phyloP scores from a whole-genome alignment of 805 yeast species.

The Tetrapisispora fleetii region DNA sequence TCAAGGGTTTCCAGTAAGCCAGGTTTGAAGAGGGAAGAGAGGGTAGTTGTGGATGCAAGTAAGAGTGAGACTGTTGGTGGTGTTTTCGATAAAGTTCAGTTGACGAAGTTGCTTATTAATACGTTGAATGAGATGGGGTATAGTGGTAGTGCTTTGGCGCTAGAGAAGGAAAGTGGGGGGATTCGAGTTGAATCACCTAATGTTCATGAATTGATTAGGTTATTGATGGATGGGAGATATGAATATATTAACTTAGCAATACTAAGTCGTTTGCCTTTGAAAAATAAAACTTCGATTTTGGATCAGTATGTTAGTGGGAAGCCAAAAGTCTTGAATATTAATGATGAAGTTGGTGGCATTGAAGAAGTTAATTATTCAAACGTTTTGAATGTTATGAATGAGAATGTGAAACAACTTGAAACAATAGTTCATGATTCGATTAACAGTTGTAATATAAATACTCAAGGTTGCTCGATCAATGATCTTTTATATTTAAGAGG shows the following conservation, averaged over 20 bases:
- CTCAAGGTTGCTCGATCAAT: background rate
- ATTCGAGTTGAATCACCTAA: conserved; percentile 34
- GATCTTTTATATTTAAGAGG: conserved; percentile 4
- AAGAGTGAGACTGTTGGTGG: background rate
- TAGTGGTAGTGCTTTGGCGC: conserved; percentile 28
- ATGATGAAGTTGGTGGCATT: background rate
- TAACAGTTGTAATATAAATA: background rate
- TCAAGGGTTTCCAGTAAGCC: background rate
- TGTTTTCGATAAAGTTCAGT: conserved; percentile 27
- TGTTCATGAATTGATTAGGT: conserved; percentile 32
- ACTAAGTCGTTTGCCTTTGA: conserved; percentile 25
- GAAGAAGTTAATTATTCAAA: background rate
- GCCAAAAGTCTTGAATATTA: background rate
- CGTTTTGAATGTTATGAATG: background rate
- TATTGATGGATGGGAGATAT: conserved; percentile 36
- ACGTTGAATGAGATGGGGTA: conserved; percentile 43
- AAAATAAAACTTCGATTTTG: conserved; percentile 10
- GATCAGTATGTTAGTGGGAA: background rate
- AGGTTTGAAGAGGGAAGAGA: background rate
- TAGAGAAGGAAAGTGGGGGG: conserved; percentile 36
- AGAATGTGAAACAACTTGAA: background rate
- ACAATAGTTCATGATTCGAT: background rate
- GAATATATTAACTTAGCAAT: conserved; percentile 21
- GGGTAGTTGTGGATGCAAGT: background rate
- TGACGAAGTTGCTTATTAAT: conserved; percentile 42